Evolutionary conservation across 441 rosid genomes (phyloP), one percentile per base, ranked within the genome.

Genomic region (Aquilaria agallochum): DNA sequence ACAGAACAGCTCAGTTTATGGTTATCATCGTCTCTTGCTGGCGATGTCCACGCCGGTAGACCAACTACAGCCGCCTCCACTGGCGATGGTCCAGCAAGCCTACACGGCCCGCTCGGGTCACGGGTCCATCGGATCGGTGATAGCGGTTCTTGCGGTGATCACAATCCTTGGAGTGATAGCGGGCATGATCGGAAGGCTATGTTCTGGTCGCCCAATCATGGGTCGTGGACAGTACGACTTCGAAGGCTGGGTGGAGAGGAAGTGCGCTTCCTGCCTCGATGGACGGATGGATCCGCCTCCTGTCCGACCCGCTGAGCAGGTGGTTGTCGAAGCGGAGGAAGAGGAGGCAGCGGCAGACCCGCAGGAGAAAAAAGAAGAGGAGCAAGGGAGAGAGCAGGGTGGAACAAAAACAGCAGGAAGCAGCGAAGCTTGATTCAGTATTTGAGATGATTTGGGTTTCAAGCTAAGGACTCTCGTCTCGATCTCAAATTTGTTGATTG

Each of bases 121-220:
- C 59, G 86, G 85, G 57, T 84, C 88, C 40, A 78, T 84, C n/a
- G 90, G 93, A 30, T 74, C 90, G 7, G 81, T 84, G n/a, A 80
- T 87, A 60, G 90, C 78, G 30, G 84, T 87, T 31, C 76, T 87
- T 5, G 83, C 83, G 9, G 84, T 79, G 68, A 79, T 87, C 59
- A 76, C 78, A 10, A 60, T 87, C 42, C 67, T 87, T 2, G 90
- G 94, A 42, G 73, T 87, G 50, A 65, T 84, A 45, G 88, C 88
- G 3, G 88, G 83, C 34, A 77, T 87, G 81, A 74, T 84, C 1
- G 94, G 94, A 0, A 68, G 94, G 68, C 69, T 84, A 8, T 84
- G 88, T 69, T 75, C 90, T 7, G 90, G 90, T 55, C 79, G 78
- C 49, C 65, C 75, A 53, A 60, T 80, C 62, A 62, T 77, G 77